Evolutionary conservation across 768 basidiomycete species (phyloP), one percentile per base, ranked within the genome.

Genomic region (Floccularia luteovirens): DNA sequence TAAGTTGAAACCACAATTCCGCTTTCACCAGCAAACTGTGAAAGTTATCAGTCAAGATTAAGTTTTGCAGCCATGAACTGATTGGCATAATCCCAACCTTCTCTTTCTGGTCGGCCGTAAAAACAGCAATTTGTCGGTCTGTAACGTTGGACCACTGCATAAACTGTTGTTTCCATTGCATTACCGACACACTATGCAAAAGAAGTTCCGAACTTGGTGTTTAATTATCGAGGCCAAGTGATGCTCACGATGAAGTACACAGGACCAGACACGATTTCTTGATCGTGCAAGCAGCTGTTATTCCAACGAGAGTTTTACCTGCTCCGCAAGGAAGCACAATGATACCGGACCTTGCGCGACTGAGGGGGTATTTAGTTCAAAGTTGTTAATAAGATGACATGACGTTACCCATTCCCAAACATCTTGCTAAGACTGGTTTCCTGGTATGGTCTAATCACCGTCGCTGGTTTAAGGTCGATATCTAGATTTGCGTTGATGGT

Each of bases 121-220:
- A 99, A 11, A 97, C 86, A 13, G 91, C 93, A 39, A 98, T 96
- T 58, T 98, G 92, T 38, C 82, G 75, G 61, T 98, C 93, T 2
- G 91, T 90, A 48, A 99, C 85, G 56, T 98, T 99, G 0, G 93
- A 96, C 90, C 96, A 99, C 51, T 88, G 88, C 72, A 97, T 82
- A 64, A 99, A 99, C 56, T 98, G 91, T 52, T 90, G 86, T 56
- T 86, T 89, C 96, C 96, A 99, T 69, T 99, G 96, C 81, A 96
- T 93, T 40, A 97, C 96, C 30, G 87, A 89, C 23, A 90, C 87
- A 23, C 86, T 89, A 50, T 2, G 31, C 35, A 28, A 5, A 34
- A 12, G 28, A 27, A 38, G 54, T 37, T 48, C 45, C 23, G 45
- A 7, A 28, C 27, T 4, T 35, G 33, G 8, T 36, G 28, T 4